Percentiles rank a stretch among this genome's conserved stretches.
These are phyloP conservation scores for Clathrus columnatus DNA, from an alignment of 768 basidiomycete genomes.

Conservation along the genomic window DNA sequence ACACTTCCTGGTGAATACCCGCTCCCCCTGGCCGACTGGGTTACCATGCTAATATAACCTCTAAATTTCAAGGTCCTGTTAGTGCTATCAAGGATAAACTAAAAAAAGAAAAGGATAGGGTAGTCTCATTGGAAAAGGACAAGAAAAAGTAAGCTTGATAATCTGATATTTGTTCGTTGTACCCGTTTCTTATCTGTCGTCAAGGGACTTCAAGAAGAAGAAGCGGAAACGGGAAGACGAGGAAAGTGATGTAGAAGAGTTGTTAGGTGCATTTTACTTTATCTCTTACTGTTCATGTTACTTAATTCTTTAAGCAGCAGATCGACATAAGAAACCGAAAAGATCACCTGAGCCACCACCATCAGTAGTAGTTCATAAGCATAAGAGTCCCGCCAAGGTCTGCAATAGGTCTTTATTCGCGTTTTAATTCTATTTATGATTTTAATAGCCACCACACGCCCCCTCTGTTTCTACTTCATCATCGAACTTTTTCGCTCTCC, in stretches of 20 bases:
- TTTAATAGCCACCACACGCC: constrained; percentile 17
- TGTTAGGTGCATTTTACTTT: constrained; percentile 1
- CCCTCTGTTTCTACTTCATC: constrained; percentile 21
- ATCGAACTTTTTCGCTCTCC: constrained; percentile 50
- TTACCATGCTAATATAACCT: constrained; percentile 30
- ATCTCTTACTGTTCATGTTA: constrained; percentile 3
- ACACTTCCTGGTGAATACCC: background rate
- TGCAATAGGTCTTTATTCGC: background rate
- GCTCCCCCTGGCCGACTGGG: background rate
- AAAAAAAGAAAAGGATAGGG: constrained; percentile 56
- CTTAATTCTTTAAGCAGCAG: constrained; percentile 32
- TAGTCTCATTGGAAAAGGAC: constrained; percentile 1
- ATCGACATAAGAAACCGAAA: constrained; percentile 41
- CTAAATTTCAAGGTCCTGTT: constrained; percentile 9
- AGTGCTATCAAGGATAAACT: constrained; percentile 13
- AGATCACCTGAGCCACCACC: constrained; percentile 42
- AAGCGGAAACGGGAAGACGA: constrained; percentile 73
- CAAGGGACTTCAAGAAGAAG: constrained; percentile 28
- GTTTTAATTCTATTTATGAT: background rate
- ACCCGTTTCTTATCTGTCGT: background rate
- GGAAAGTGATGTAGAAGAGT: constrained; percentile 55
- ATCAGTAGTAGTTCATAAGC: constrained; percentile 56
- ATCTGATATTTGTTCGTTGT: background rate
- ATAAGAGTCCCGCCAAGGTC: constrained; percentile 15
- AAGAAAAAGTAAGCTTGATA: constrained; percentile 6